These are phyloP conservation scores for Neurospora sp. DNA, from an alignment of 2,329 filamentous ascomycete species.

Conservation along the genomic window DNA sequence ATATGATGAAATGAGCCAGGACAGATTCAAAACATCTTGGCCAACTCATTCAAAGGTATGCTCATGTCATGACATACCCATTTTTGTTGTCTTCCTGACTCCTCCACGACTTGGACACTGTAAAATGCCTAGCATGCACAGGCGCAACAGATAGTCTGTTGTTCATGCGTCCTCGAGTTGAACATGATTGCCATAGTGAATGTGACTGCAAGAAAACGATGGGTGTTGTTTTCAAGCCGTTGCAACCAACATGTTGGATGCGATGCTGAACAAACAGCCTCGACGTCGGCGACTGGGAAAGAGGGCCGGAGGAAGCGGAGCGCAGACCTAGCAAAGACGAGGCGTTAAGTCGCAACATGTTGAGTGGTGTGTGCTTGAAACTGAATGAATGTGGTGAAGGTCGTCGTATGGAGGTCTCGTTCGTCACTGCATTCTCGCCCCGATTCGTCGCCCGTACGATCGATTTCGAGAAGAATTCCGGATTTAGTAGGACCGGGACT, in stretches of 20 bases:
- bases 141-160: not conserved
- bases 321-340: not conserved
- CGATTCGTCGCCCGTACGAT: not conserved
- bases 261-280: not conserved
- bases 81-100: not conserved
- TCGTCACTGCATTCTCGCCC: not conserved
- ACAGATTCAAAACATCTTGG: not conserved
- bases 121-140: not conserved
- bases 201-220: not conserved
- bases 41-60: not conserved
- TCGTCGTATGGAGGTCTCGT: not conserved
- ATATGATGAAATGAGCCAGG: not conserved
- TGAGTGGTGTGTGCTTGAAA: not conserved
- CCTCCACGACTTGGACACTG: not conserved
- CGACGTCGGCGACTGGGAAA: not conserved
- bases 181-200: not conserved
- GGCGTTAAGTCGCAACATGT: not conserved
- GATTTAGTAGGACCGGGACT: not conserved
- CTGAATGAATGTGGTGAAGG: not conserved
- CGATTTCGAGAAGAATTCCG: not conserved
- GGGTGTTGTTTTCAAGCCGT: not conserved
- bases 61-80: not conserved
- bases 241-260: not conserved
- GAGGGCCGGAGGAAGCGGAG: not conserved
- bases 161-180: not conserved